Base-by-base conservation (phyloP, 495 filamentous ascomycete genomes). In the Tuber borchii region DNA sequence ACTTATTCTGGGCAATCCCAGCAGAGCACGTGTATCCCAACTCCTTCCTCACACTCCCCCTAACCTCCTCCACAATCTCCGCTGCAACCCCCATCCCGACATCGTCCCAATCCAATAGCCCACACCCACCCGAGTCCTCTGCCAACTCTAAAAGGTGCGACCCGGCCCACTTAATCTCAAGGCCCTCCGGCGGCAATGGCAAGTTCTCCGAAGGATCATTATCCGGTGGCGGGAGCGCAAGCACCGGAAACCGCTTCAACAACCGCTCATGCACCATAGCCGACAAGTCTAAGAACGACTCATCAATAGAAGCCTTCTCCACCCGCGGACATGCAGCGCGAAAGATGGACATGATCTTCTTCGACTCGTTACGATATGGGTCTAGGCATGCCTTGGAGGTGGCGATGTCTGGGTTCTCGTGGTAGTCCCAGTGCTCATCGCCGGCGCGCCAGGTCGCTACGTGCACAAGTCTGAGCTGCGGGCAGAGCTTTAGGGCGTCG, bases 341-440 rank as follows among this genome's bases (percentile, higher is more conserved):
- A 81, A 99, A 95, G 69, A 90, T 84, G 34, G 88, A 88, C 73
- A 99, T 82, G 73, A 99, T 97, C 84, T 89, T 91, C 73, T 93
- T 86, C 19, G 92, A 95, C 83, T 97, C 90, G 39, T 91, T 88
- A 44, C 96, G 88, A 84, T 99, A 99, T 42, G 93, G 94, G 83
- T 99, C 95, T 61, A 99, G 85, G 12, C 91, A 94, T 37, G 97
- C 94, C 84, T 99, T 99, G 81, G 97, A 91, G 43, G 92, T 94
- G 9, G 88, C 90, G 74, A 97, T 95, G 81, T 91, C 89, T 74
- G 87, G 48, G 39, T 84, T 84, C n/a, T 91, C 89, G 65, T 90
- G 90, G 84, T 99, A 99, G 19, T 90, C 91, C 95, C 95, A 98
- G 79, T 89, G 91, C 72, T 90, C 91, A 51, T 97, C 93, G 0